These are phyloP conservation scores for Candida albicans DNA, from an alignment of 1,139 yeast genomes.

Conservation along the genomic window DNA sequence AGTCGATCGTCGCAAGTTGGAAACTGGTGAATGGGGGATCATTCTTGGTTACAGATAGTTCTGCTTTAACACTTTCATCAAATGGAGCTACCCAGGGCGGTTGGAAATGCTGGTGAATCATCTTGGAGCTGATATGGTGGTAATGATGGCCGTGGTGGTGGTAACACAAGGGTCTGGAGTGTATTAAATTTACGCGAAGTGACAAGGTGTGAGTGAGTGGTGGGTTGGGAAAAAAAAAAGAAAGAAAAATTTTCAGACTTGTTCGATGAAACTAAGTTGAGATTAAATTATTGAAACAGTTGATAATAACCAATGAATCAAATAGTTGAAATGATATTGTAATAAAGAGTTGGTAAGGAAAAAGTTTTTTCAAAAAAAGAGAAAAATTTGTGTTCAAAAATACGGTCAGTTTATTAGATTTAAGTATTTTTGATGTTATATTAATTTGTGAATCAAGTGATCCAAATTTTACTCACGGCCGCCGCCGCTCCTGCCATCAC, in stretches of 20 bases:
- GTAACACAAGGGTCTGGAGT: not conserved
- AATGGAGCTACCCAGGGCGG: conserved; percentile 18
- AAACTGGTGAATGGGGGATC: conserved; percentile 54
- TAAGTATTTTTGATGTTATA: too few relatives aligned
- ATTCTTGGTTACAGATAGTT: conserved; percentile 19
- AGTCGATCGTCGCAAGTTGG: conserved; percentile 68
- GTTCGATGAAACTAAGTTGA: not conserved
- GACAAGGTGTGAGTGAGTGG: not conserved
- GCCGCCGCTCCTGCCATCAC: not conserved
- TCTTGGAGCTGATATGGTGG: not conserved
- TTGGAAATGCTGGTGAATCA: conserved; percentile 11
- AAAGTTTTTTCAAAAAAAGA: too few relatives aligned
- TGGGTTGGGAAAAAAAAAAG: not conserved
- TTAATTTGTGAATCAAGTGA: too few relatives aligned
- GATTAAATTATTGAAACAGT: not conserved
- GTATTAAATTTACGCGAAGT: not conserved
- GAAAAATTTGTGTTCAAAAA: too few relatives aligned
- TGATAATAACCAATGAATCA: too few relatives aligned
- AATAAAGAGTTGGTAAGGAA: not conserved
- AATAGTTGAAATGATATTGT: too few relatives aligned
- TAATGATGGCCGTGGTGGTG: not conserved
- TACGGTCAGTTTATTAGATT: too few relatives aligned
- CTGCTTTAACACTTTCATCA: conserved; percentile 12
- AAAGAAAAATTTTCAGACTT: not conserved
- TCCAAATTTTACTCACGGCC: not conserved